Percentiles rank a stretch among this genome's conserved stretches.
These are phyloP conservation scores for Nicotiana otophora DNA, from an alignment of 257 asterid species.

Conservation along the genomic window DNA sequence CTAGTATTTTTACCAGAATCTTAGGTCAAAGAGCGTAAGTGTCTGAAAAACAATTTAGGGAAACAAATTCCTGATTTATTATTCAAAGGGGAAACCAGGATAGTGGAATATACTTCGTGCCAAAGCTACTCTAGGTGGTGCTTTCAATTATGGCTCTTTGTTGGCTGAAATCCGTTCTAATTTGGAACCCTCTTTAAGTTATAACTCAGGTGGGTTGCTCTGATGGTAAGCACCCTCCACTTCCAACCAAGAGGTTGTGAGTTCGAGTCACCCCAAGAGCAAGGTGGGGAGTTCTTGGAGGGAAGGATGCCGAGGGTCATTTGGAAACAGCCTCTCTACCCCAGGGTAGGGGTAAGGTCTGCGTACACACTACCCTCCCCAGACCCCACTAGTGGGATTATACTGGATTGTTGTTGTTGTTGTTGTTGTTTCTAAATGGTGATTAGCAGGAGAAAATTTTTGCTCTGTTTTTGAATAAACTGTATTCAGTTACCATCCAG, in stretches of 20 bases:
- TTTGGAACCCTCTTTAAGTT: not conserved
- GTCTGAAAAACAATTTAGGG: too few relatives aligned
- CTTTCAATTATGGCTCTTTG: not conserved
- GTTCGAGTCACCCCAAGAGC: too few relatives aligned
- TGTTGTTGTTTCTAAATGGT: not conserved
- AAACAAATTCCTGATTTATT: not conserved
- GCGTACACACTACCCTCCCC: too few relatives aligned
- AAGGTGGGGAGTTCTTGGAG: too few relatives aligned
- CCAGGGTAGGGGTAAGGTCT: too few relatives aligned
- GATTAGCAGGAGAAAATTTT: not conserved
- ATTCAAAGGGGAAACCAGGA: not conserved
- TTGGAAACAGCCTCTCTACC: too few relatives aligned
- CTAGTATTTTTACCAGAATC: not conserved
- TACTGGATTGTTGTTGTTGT: too few relatives aligned
- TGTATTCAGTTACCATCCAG: not conserved
- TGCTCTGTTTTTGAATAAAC: not conserved
- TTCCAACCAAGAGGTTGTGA: too few relatives aligned
- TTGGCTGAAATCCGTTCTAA: not conserved
- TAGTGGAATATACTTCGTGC: not conserved
- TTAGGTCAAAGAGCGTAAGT: not conserved
- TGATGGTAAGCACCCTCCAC: too few relatives aligned
- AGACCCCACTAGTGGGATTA: too few relatives aligned
- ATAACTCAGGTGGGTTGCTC: too few relatives aligned
- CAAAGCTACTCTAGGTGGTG: not conserved
- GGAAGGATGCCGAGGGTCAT: too few relatives aligned